phyloP scores from a whole-genome alignment of 2,329 filamentous ascomycete species.

The Aspergillus persii region DNA sequence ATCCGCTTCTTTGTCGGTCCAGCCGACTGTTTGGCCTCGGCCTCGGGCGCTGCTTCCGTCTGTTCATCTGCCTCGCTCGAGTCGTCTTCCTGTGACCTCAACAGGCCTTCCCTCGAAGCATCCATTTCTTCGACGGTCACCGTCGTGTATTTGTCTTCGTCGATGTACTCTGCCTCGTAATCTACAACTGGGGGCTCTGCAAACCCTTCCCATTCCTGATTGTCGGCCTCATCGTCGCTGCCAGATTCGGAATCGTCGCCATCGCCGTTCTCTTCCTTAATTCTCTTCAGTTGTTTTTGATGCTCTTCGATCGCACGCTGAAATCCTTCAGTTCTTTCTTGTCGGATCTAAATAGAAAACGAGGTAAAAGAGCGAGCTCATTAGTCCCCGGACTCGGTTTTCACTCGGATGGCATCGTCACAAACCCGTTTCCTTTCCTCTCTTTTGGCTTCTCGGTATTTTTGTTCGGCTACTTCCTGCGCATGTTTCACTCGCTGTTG shows the following conservation, averaged over 20 bases:
- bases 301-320: constrained; percentile 78
- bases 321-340: constrained; percentile 77
- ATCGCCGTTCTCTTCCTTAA: constrained; percentile 44
- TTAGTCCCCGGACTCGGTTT: not conserved
- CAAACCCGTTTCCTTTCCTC: constrained; percentile 71
- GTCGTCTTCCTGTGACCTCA: constrained; percentile 48
- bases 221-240: constrained; percentile 43
- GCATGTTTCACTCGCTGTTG: constrained; percentile 79
- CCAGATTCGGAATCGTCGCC: constrained; percentile 24
- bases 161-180: constrained; percentile 89
- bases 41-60: constrained; percentile 32
- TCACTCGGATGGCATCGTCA: not conserved
- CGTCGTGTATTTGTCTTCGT: constrained; percentile 93
- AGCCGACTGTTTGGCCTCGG: constrained; percentile 35
- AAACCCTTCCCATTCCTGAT: constrained; percentile 63
- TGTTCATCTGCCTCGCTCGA: constrained; percentile 24
- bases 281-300: constrained; percentile 65
- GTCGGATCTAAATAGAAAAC: constrained; percentile 63
- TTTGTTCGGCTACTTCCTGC: constrained; percentile 75
- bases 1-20: constrained; percentile 49
- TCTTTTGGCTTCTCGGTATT: constrained; percentile 73
- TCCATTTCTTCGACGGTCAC: constrained; percentile 90
- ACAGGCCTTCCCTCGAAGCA: constrained; percentile 70
- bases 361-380: not conserved
- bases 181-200: constrained; percentile 58